Evolutionary conservation across 2,329 filamentous ascomycete species (phyloP), one percentile per base, ranked within the genome.

Genomic region (Blastomyces gilchristii): DNA sequence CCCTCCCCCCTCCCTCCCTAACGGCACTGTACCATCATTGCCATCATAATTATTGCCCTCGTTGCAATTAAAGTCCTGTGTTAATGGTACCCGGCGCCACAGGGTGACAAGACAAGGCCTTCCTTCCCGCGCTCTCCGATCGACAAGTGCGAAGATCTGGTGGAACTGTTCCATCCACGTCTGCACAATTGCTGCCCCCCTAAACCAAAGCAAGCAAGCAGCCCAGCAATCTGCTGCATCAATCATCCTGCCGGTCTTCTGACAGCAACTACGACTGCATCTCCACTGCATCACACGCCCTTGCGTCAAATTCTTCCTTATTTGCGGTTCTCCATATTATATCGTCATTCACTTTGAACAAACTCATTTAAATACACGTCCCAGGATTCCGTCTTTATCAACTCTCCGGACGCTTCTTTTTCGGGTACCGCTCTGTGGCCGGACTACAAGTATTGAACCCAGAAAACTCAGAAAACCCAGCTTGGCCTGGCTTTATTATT

Each of bases 361-460:
- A 0, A 9, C n/a, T 39, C n/a, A 18, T 54, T 53, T 57, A 39
- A 57, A 57, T 25, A 57, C 6, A 41, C n/a, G 18, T 12, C 11
- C 34, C 9, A 37, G 18, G 8, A 8, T 9, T 28, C 47, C 22
- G 22, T 50, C 47, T 50, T 50, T 57, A 11, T 41, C 18, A 5
- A 22, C 22, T 39, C 37, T 7, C 34, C 18, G 9, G 53, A 18
- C 34, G 34, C 9, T 14, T 14, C 11, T 39, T 54, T 49, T 45
- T 47, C 7, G 39, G 57, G 39, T 45, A 47, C 18, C 57, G 22
- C 41, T 41, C 57, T 59, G 57, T 47, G 31, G 57, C 57, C 47
- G 25, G 57, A n/a, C 57, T 59, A 45, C 41, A 45, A 47, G 41
- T 41, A 47, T 47, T 25, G 39, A 59, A 47, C 57, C 57, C 43